Conservation (phyloP, 2,329 filamentous ascomycete genomes). For the Macroventuria anomochaeta region DNA sequence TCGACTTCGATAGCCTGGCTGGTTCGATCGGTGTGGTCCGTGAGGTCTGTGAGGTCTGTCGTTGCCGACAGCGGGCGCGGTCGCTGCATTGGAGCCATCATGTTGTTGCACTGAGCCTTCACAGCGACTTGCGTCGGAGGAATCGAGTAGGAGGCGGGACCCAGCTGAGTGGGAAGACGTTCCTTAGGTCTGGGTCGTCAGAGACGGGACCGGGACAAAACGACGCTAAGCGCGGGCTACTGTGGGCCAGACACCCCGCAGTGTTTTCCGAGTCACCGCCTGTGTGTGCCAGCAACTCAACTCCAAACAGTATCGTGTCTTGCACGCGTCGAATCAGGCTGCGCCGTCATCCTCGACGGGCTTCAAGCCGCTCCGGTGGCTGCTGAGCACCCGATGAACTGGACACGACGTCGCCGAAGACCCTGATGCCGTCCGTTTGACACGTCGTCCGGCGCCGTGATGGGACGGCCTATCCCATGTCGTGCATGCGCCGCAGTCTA, state of each 20-base stretch:
- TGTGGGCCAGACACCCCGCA: slow-evolving; percentile 15
- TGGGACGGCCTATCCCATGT: neutral
- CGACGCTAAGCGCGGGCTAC: slow-evolving; percentile 8
- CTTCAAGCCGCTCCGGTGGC: neutral
- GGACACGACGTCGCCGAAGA: slow-evolving; percentile 6
- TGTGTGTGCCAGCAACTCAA: slow-evolving; percentile 5
- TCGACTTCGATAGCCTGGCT: slow-evolving; percentile 10
- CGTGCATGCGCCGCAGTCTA: slow-evolving; percentile 13
- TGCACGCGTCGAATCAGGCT: slow-evolving; percentile 11
- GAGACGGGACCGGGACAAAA: slow-evolving; percentile 10
- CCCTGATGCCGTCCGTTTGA: slow-evolving; percentile 6
- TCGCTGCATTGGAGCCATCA: slow-evolving; percentile 2
- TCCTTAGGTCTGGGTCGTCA: slow-evolving; percentile 16
- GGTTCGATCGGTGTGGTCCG: neutral
- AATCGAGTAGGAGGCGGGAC: slow-evolving; percentile 13
- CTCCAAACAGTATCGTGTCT: slow-evolving; percentile 2
- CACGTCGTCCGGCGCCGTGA: slow-evolving; percentile 5
- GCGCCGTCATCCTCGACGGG: neutral
- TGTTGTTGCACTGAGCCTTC: slow-evolving; percentile 1
- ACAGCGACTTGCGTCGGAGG: slow-evolving; percentile 3
- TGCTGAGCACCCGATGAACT: slow-evolving; percentile 3
- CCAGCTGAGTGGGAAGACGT: slow-evolving; percentile 19
- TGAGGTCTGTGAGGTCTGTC: slow-evolving; percentile 5
- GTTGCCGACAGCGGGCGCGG: slow-evolving; percentile 14
- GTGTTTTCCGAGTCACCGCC: slow-evolving; percentile 7